A percentile compares a stretch with the other conserved stretches of the same genome.
These are phyloP conservation scores for Amanita pallidorosea DNA, from an alignment of 768 basidiomycete genomes.

Conservation along the genomic window DNA sequence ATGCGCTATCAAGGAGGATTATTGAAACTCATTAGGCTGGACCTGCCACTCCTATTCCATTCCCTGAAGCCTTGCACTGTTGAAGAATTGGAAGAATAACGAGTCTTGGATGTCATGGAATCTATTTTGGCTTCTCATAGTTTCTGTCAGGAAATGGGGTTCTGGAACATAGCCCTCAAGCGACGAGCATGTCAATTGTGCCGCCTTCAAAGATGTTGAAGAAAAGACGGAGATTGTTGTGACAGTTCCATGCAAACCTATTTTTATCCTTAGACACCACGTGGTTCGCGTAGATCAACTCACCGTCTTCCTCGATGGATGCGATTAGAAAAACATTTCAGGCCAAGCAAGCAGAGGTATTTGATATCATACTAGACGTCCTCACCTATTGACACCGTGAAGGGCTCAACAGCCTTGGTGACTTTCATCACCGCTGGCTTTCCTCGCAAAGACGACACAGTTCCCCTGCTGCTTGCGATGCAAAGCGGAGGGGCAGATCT, in stretches of 20 bases:
- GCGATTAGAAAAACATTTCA: constrained; percentile 55
- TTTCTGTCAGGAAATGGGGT: constrained; percentile 80
- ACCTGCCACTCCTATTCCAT: constrained; percentile 57
- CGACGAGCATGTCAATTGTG: constrained; percentile 82
- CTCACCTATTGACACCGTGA: neutral
- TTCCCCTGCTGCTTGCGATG: constrained; percentile 84
- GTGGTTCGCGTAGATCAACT: constrained; percentile 15
- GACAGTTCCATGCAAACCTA: constrained; percentile 26
- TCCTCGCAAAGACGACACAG: constrained; percentile 69
- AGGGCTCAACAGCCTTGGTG: constrained; percentile 57
- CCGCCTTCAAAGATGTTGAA: constrained; percentile 33
- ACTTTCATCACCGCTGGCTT: constrained; percentile 96
- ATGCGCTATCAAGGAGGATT: constrained; percentile 15
- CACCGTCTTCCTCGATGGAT: constrained; percentile 40
- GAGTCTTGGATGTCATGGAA: constrained; percentile 92
- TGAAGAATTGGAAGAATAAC: constrained; percentile 67
- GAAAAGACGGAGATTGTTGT: constrained; percentile 7
- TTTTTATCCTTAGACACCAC: too few species aligned
- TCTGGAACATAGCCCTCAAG: constrained; percentile 75
- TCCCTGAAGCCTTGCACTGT: constrained; percentile 73
- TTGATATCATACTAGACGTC: constrained; percentile 1
- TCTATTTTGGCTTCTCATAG: constrained; percentile 68
- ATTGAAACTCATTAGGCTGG: constrained; percentile 27
- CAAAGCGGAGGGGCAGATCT: constrained; percentile 89
- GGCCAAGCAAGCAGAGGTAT: constrained; percentile 42